phyloP scores from a whole-genome alignment of 2,329 filamentous ascomycete genomes.

The Botrytis cinerea region DNA sequence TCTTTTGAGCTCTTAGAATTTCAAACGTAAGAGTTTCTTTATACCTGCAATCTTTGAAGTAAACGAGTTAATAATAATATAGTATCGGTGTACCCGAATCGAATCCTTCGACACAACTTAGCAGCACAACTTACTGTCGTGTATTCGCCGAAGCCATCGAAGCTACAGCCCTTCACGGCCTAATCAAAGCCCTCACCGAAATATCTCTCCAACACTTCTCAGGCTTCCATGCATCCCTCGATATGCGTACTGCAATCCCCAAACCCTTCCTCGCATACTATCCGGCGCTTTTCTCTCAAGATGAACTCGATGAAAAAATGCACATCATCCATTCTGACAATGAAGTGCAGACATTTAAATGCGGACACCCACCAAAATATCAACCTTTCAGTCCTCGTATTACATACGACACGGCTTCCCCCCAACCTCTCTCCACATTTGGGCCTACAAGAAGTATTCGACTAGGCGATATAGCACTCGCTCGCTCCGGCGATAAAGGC shows the following conservation, averaged over 20 bases:
- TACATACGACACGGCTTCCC: neutral
- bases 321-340: neutral
- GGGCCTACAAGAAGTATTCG: neutral
- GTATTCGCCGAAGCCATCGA: neutral
- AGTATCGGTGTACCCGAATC: neutral
- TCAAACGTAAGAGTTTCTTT: neutral
- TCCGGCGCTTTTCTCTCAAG: neutral
- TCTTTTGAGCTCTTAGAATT: neutral
- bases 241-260: neutral
- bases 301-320: neutral
- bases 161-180: neutral
- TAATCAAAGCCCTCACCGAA: neutral
- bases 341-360: neutral
- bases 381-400: neutral
- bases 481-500: neutral
- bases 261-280: neutral
- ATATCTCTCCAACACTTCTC: constrained; percentile 1
- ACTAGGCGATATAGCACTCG: neutral
- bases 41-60: neutral
- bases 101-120: neutral
- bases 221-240: neutral
- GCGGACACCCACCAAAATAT: neutral
- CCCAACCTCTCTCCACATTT: neutral
- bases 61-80: neutral
- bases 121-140: neutral